Base-by-base conservation (phyloP, 2,329 filamentous ascomycete genomes). In the Hysterium pulicare region DNA sequence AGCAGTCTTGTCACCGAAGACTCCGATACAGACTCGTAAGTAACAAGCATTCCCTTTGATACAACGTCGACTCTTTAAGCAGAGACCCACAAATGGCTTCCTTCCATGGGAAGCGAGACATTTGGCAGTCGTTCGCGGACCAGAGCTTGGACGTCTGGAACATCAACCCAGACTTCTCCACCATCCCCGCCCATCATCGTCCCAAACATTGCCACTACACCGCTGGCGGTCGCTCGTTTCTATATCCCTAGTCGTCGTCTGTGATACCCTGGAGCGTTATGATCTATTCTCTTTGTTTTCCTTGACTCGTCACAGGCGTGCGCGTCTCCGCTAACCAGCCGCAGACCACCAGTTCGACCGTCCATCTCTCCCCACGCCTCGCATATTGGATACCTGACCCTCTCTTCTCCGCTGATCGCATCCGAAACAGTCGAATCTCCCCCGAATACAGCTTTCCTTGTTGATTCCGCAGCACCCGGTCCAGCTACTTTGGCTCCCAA, bases 1-100 rank as follows among this genome's bases (percentile, higher is more conserved):
- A 74, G 72, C 66, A 75, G 71, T 54, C 67, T 76, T 36, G 55
- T 72, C 42, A 75, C 72, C 13, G 72, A 76, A 46, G 73, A 77
- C 49, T 73, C 71, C 23, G 77, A 79, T 34, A 50, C 54, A 42
- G 72, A 74, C 49, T 46, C 59, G 73, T 77, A 66, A 73, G 73
- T 73, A 31, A 50, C 46, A 22, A 49, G 43, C 32, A 34, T 20
- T 15, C 16, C 31, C 13, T 33, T 33, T n/a, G 16, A 33, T 33
- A 9, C 26, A n/a, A 5, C 16, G 13, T 19, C 17, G n/a, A 17
- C 32, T 34, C 32, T 34, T 34, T 34, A 17, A 11, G 28, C 5
- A 13, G 9, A 16, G n/a, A 16, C 28, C 8, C 7, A 17, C n/a
- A 11, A 34, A 17, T 4, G 4, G 17, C 34, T 22, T n/a, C 17